Percentiles rank a stretch among this genome's conserved stretches.
Evolutionary conservation across 2,329 filamentous ascomycete species (phyloP).

Genomic region (Cladophialophora immunda): DNA sequence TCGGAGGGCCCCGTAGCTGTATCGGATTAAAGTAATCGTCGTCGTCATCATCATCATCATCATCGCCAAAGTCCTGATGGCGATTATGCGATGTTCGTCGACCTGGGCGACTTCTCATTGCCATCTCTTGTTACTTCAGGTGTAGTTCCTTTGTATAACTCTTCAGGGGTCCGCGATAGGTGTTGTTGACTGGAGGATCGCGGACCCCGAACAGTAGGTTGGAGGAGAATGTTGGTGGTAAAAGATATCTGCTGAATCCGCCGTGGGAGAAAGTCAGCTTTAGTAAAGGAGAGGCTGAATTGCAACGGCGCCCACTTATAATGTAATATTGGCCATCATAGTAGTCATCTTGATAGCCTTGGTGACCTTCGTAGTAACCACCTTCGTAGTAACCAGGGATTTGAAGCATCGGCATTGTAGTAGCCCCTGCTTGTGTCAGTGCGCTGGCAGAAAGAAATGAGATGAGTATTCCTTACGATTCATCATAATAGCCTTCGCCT

Average conservation of each 20-base stretch:
- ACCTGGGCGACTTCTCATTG: constrained; percentile 66
- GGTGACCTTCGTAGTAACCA: constrained; percentile 82
- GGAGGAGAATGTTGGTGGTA: no score
- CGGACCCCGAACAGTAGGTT: no score
- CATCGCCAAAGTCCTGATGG: constrained; percentile 71
- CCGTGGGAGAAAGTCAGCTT: no score
- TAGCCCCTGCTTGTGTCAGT: constrained; percentile 70
- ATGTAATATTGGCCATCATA: constrained; percentile 80
- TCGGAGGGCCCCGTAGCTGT: constrained; percentile 63
- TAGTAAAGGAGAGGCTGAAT: no score
- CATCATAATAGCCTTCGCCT: constrained; percentile 92
- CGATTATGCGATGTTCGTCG: constrained; percentile 58
- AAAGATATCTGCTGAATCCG: no score
- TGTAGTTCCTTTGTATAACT: constrained; percentile 86
- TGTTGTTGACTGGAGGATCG: no score
- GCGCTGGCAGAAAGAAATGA: constrained; percentile 22
- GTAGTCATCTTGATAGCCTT: constrained; percentile 80
- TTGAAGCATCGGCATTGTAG: constrained; percentile 83
- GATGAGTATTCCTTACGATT: constrained; percentile 69
- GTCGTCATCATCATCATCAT: constrained; percentile 91
- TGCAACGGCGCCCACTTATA: no score
- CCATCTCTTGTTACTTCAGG: constrained; percentile 81
- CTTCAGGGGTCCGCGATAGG: no score
- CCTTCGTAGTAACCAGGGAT: constrained; percentile 86
- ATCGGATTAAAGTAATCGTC: constrained; percentile 87